These are phyloP conservation scores for Neocucurbitaria cava DNA, from an alignment of 2,329 filamentous ascomycete species.

Conservation along the genomic window DNA sequence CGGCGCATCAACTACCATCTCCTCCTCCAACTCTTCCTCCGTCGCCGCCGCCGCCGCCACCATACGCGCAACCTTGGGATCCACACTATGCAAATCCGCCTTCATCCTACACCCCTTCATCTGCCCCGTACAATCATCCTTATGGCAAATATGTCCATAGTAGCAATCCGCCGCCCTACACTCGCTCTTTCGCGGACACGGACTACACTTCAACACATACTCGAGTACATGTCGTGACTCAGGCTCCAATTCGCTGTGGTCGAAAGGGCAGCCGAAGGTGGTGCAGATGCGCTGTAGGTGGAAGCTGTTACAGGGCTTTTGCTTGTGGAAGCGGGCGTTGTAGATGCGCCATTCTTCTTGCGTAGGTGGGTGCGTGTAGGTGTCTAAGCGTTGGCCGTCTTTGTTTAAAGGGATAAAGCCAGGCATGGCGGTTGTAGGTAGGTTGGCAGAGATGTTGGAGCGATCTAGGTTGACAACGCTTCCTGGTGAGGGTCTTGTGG, in stretches of 20 bases:
- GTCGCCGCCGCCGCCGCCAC: constrained; percentile 29
- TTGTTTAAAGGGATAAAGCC: constrained; percentile 57
- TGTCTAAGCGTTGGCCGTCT: constrained; percentile 56
- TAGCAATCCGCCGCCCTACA: constrained; percentile 56
- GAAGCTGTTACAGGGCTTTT: constrained; percentile 59
- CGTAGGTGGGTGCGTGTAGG: constrained; percentile 47
- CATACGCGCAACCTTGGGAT: constrained; percentile 25
- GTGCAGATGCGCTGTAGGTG: constrained; percentile 54
- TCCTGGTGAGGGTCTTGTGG: neutral
- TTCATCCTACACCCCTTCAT: constrained; percentile 35
- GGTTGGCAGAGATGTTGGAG: constrained; percentile 21
- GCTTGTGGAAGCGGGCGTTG: constrained; percentile 35
- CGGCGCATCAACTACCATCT: too few species aligned
- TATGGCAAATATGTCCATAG: constrained; percentile 56
- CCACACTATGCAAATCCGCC: constrained; percentile 27
- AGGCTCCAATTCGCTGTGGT: constrained; percentile 54
- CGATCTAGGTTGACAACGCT: constrained; percentile 2
- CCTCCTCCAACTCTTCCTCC: too few species aligned
- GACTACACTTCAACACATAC: constrained; percentile 53
- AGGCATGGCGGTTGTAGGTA: constrained; percentile 18
- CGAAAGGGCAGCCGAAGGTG: constrained; percentile 48
- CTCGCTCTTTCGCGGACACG: constrained; percentile 50
- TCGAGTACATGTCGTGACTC: constrained; percentile 52
- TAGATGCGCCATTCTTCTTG: constrained; percentile 51
- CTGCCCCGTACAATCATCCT: constrained; percentile 30